Percentiles rank a stretch among this genome's conserved stretches.
These are phyloP conservation scores for Lactarius psammicola DNA, from an alignment of 768 basidiomycete genomes.

Conservation along the genomic window DNA sequence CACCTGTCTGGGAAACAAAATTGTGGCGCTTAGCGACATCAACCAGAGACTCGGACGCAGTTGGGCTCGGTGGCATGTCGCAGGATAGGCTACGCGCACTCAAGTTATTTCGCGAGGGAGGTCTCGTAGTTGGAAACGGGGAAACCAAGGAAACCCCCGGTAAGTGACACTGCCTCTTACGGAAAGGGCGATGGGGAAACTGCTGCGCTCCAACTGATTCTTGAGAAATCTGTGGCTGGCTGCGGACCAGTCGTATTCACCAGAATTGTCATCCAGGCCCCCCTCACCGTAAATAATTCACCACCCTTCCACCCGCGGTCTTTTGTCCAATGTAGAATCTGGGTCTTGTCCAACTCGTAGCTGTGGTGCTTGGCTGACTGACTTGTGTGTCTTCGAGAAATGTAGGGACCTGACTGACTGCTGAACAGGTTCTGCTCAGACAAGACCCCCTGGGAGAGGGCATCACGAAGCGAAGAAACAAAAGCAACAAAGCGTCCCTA, in stretches of 20 bases:
- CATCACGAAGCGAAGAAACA: neutral
- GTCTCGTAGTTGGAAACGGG: neutral
- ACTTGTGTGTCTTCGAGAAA: neutral
- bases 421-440: neutral
- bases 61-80: neutral
- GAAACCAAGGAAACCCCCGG: neutral
- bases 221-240: neutral
- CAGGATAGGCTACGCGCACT: neutral
- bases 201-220: neutral
- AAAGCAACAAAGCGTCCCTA: no score
- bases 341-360: no score
- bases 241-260: neutral
- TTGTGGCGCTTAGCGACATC: neutral
- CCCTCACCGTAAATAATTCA: no score
- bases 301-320: neutral
- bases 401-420: neutral
- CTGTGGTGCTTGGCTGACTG: neutral
- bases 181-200: neutral
- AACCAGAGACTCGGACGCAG: neutral
- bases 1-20: slow-evolving; percentile 3
- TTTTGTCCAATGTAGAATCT: neutral
- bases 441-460: neutral
- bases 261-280: neutral
- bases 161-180: neutral
- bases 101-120: neutral